Conservation (phyloP, 805 yeast species). For the Lachancea cidri region DNA sequence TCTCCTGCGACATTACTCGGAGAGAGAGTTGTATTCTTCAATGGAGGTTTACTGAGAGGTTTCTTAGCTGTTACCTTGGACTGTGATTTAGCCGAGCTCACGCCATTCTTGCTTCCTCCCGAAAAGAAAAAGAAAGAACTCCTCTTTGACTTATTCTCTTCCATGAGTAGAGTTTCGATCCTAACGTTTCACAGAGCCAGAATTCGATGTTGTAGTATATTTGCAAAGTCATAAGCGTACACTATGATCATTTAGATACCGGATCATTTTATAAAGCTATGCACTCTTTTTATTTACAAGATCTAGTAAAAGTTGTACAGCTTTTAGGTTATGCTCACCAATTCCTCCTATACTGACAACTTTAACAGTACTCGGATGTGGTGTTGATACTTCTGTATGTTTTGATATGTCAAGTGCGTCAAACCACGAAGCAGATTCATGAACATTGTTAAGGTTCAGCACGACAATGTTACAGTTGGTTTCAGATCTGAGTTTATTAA, state of each 20-base stretch:
- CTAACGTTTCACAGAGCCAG: not conserved
- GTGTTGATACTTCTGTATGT: conserved; percentile 20
- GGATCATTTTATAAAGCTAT: not conserved
- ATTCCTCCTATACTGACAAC: conserved; percentile 32
- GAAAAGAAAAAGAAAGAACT: conserved; percentile 13
- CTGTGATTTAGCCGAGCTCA: not conserved
- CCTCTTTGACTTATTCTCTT: conserved; percentile 8
- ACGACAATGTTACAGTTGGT: conserved; percentile 33
- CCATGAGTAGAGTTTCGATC: not conserved
- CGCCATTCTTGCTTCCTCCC: conserved; percentile 5
- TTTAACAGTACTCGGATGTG: conserved; percentile 31
- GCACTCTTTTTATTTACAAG: not conserved
- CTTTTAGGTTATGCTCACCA: conserved; percentile 29
- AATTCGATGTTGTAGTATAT: not conserved
- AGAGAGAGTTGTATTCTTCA: conserved; percentile 1
- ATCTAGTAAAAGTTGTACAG: conserved; percentile 19
- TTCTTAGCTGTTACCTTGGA: not conserved
- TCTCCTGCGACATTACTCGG: not conserved
- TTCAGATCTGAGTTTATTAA: conserved; percentile 28
- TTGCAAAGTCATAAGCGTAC: conserved; percentile 1
- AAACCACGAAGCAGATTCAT: conserved; percentile 32
- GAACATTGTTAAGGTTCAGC: conserved; percentile 30
- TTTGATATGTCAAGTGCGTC: conserved; percentile 19
- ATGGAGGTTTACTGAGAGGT: conserved; percentile 5
- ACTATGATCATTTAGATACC: conserved; percentile 1